Conservation (phyloP, 805 yeast genomes). For the Teunomyces kruisii region DNA sequence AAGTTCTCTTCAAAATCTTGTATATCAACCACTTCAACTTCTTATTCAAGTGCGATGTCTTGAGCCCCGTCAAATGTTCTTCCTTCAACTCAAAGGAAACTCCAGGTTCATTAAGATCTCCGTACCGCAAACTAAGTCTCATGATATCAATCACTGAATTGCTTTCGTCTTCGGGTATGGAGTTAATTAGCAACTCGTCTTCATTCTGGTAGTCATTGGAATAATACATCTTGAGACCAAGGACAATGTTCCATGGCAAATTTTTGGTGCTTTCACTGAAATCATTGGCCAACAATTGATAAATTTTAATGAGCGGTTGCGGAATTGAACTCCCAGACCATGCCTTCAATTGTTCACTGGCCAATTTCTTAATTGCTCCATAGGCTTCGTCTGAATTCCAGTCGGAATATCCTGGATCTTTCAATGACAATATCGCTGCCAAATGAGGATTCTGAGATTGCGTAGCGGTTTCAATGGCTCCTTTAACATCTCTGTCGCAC, state of each 20-base stretch:
- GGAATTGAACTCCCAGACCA: constrained; percentile 67
- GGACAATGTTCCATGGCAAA: constrained; percentile 64
- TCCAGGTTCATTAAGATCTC: neutral
- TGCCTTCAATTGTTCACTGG: constrained; percentile 58
- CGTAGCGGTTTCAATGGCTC: constrained; percentile 64
- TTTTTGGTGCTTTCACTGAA: constrained; percentile 39
- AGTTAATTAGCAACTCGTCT: no score
- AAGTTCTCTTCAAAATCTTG: constrained; percentile 34
- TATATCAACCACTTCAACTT: constrained; percentile 54
- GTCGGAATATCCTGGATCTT: constrained; percentile 67
- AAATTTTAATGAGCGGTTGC: constrained; percentile 52
- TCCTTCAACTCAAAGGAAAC: constrained; percentile 6
- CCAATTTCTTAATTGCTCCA: constrained; percentile 39
- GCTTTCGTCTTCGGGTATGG: constrained; percentile 11
- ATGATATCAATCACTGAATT: constrained; percentile 20
- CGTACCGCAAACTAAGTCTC: constrained; percentile 7
- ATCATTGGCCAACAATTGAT: constrained; percentile 62
- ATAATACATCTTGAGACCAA: constrained; percentile 64
- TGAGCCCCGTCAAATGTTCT: neutral
- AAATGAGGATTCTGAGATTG: constrained; percentile 66
- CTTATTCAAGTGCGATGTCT: constrained; percentile 22
- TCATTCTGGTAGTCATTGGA: no score
- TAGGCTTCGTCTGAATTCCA: constrained; percentile 51
- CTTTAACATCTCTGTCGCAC: constrained; percentile 54
- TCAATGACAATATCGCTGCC: constrained; percentile 63